A percentile compares a stretch with the other conserved stretches of the same genome.
These are phyloP conservation scores for Clavulina sp. DNA, from an alignment of 768 basidiomycete species.

Conservation along the genomic window DNA sequence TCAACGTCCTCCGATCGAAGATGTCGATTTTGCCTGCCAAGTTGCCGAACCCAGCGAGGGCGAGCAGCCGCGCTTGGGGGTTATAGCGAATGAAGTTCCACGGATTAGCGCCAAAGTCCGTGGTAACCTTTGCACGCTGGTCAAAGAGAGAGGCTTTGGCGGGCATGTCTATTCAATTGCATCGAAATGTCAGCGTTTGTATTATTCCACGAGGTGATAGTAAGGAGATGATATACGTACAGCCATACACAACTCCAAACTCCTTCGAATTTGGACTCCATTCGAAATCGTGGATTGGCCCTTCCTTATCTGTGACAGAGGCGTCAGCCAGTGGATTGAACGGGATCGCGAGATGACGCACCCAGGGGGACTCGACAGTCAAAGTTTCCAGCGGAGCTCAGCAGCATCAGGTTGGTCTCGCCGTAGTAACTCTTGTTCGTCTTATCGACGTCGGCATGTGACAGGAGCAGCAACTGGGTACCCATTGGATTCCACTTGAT, in stretches of 20 bases:
- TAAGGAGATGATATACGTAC: slow-evolving; percentile 33
- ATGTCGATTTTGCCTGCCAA: slow-evolving; percentile 87
- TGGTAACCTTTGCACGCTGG: slow-evolving; percentile 65
- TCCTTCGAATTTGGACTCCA: slow-evolving; percentile 97
- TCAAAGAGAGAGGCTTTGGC: slow-evolving; percentile 88
- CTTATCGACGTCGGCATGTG: slow-evolving; percentile 93
- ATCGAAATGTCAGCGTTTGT: not conserved
- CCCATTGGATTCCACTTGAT: slow-evolving; percentile 96
- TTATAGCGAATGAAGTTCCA: slow-evolving; percentile 91
- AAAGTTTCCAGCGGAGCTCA: slow-evolving; percentile 83
- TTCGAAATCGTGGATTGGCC: slow-evolving; percentile 87
- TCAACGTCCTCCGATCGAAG: slow-evolving; percentile 72
- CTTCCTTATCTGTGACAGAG: slow-evolving; percentile 69
- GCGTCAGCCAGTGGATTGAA: not conserved
- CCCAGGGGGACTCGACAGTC: slow-evolving; percentile 60
- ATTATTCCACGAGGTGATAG: not conserved
- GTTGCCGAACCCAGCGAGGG: slow-evolving; percentile 92
- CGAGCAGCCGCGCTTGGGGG: slow-evolving; percentile 73
- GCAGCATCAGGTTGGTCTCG: slow-evolving; percentile 85
- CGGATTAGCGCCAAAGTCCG: slow-evolving; percentile 82
- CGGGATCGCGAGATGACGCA: slow-evolving; percentile 10
- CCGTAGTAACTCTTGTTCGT: slow-evolving; percentile 97
- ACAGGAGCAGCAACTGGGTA: slow-evolving; percentile 77
- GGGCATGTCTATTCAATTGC: slow-evolving; percentile 57
- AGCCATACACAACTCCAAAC: slow-evolving; percentile 92